A percentile compares a stretch with the other conserved stretches of the same genome.
These are phyloP conservation scores for Penicillium glabrum DNA, from an alignment of 2,329 filamentous ascomycete species.

Conservation along the genomic window DNA sequence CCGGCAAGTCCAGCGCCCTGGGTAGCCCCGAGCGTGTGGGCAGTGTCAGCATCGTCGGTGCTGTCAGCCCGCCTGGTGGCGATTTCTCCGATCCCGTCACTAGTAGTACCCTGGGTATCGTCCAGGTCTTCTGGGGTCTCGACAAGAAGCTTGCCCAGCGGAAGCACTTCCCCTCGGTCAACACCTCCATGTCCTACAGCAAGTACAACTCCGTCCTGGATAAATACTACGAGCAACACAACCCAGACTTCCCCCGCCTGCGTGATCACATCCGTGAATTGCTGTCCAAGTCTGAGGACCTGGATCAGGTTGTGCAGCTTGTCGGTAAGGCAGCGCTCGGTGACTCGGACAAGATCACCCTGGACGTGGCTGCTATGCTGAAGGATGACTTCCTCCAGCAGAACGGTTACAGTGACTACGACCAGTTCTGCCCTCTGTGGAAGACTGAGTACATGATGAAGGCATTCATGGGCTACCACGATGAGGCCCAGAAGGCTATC, in stretches of 20 bases:
- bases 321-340: conserved; percentile 96
- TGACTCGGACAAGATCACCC: conserved; percentile 95
- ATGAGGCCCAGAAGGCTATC: conserved; percentile 94
- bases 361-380: conserved; percentile 85
- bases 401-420: conserved; percentile 98
- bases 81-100: conserved; percentile 99
- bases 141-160: conserved; percentile 99
- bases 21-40: conserved; percentile 86
- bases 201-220: conserved; percentile 91
- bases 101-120: conserved; percentile 87
- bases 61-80: conserved; percentile 94
- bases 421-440: conserved; percentile 99
- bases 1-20: conserved; percentile 79
- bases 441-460: conserved; percentile 99
- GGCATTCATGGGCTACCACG: conserved; percentile 96
- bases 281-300: conserved; percentile 89
- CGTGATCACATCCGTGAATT: conserved; percentile 93
- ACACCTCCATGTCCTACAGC: conserved; percentile 90
- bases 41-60: conserved; percentile 96
- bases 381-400: conserved; percentile 99
- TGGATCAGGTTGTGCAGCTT: conserved; percentile 97
- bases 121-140: conserved; percentile 99
- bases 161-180: conserved; percentile 99
- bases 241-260: conserved; percentile 89
- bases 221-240: conserved; percentile 91